Percentiles rank a stretch among this genome's conserved stretches.
These are phyloP conservation scores for Thraustotheca clavata DNA, from an alignment of 352 stramenopile species.

Conservation along the genomic window DNA sequence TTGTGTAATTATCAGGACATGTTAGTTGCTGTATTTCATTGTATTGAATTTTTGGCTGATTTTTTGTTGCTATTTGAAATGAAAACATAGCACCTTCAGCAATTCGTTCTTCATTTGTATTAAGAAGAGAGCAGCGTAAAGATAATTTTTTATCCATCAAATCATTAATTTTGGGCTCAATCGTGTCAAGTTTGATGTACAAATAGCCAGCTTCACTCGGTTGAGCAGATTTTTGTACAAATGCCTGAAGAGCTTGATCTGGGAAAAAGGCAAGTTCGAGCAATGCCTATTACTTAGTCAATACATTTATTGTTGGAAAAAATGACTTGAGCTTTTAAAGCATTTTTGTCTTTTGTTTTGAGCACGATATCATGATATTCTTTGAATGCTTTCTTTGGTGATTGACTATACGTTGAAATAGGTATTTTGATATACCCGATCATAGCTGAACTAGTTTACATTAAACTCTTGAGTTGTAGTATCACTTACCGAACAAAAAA, in stretches of 20 bases:
- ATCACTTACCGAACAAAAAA: slow-evolving; percentile 2
- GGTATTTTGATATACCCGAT: slow-evolving; percentile 10
- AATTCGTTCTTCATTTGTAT: background rate
- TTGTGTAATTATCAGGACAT: slow-evolving; percentile 4
- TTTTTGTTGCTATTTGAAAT: background rate
- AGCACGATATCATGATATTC: slow-evolving; percentile 18
- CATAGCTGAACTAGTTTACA: background rate
- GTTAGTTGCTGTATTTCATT: background rate
- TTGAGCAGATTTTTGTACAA: background rate
- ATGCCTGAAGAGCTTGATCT: slow-evolving; percentile 14
- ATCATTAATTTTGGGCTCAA: background rate
- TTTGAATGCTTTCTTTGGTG: background rate
- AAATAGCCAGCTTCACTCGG: background rate
- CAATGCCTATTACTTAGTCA: background rate
- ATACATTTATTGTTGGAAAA: background rate
- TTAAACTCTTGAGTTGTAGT: background rate
- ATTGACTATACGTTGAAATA: slow-evolving; percentile 9
- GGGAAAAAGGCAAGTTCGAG: slow-evolving; percentile 18
- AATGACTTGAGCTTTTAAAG: background rate
- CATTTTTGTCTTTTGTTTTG: background rate
- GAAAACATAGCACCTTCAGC: background rate
- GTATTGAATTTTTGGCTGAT: background rate
- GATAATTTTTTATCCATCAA: slow-evolving; percentile 12
- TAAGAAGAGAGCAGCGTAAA: slow-evolving; percentile 1
- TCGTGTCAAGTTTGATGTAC: slow-evolving; percentile 4